phyloP scores from a whole-genome alignment of 1,284 basidiomycete species.

The Bjerkandera adusta region DNA sequence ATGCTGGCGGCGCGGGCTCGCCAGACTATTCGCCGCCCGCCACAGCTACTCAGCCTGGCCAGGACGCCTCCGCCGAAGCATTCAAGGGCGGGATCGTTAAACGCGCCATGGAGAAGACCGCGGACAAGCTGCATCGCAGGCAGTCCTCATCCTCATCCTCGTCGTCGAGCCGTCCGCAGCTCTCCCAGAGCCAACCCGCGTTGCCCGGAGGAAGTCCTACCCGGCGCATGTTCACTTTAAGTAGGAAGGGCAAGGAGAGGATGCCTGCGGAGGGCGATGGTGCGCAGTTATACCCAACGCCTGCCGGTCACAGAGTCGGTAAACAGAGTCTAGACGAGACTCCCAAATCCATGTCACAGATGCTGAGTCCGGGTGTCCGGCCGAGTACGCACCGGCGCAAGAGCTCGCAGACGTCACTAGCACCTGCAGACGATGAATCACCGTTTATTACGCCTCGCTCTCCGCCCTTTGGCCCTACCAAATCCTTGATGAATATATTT shows the following conservation, averaged over 20 bases:
- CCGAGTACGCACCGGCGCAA: slow-evolving; percentile 16
- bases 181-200: slow-evolving; percentile 29
- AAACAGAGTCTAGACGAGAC: slow-evolving; percentile 16
- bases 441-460: slow-evolving; percentile 76
- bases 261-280: slow-evolving; percentile 23
- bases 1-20: slow-evolving; percentile 8
- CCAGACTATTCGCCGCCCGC: slow-evolving; percentile 7
- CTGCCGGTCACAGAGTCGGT: neutral
- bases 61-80: slow-evolving; percentile 6
- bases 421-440: slow-evolving; percentile 54
- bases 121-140: slow-evolving; percentile 50
- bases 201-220: slow-evolving; percentile 41
- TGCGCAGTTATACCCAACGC: slow-evolving; percentile 4
- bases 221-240: slow-evolving; percentile 57
- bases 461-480: slow-evolving; percentile 44
- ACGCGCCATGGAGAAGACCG: slow-evolving; percentile 53
- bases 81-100: slow-evolving; percentile 19
- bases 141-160: no score
- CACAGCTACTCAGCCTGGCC: slow-evolving; percentile 2
- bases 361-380: slow-evolving; percentile 14
- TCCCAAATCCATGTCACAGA: slow-evolving; percentile 23
- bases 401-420: slow-evolving; percentile 14
- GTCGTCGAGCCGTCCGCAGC: slow-evolving; percentile 19
- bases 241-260: slow-evolving; percentile 47
- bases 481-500: slow-evolving; percentile 50